Evolutionary conservation across 2,329 filamentous ascomycete species (phyloP), one percentile per base, ranked within the genome.

Genomic region (Penicillium fuscoglaucum): DNA sequence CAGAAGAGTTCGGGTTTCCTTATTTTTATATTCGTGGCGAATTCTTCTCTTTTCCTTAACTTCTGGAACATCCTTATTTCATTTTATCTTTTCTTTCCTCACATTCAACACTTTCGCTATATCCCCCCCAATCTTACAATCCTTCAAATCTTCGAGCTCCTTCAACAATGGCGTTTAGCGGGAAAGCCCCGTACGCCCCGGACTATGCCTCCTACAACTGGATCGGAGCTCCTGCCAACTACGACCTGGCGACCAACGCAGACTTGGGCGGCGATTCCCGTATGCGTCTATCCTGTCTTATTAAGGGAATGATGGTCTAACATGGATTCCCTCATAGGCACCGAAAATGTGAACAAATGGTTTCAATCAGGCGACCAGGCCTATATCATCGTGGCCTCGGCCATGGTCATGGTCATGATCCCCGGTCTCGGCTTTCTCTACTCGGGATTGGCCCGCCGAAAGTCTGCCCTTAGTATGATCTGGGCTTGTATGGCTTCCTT

Each of bases 351-450:
- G 74, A 98, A 98, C 83, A 91, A 96, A 86, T 96, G 92, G 91
- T 98, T 89, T 79, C 84, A 90, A 67, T 82, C 91, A 6, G 95
- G 95, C 71, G 95, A 99, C 78, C 89, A 93, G 79, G 91, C 93
- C 74, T 98, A 90, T 81, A 98, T 98, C 77, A 83, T 98, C 76
- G 78, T 98, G 69, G 84, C 90, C 60, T 86, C 93, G 61, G 93
- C 90, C 74, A 96, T 98, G 89, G 93, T 98, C 65, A 79, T 98
- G 80, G 80, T 97, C 78, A 99, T 98, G 95, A 83, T 98, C 31
- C 95, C 95, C 31, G 95, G 95, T 69, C 93, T 99, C 69, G 93
- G 91, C 56, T 97, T 99, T 79, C 87, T 99, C 65, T 99, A 99
- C 81, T 97, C 93, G 13, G 95, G 95, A 66, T 88, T 98, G 66